phyloP scores from a whole-genome alignment of 129 eudicot species.

The Helianthus tuberosus region DNA sequence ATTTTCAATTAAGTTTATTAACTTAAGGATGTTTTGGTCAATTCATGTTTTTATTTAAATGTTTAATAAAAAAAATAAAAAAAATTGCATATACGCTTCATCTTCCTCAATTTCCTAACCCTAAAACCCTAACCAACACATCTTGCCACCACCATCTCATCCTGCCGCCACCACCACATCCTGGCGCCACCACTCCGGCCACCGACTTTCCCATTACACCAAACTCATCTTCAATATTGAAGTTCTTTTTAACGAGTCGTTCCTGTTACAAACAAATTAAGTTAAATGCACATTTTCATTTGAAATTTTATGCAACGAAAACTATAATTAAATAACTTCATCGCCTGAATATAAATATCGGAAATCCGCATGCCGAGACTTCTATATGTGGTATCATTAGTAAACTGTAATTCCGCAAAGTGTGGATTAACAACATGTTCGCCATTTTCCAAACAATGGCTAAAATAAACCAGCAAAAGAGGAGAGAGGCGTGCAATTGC shows the following conservation, averaged over 20 bases:
- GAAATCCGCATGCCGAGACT: constrained; percentile 34
- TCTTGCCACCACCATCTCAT: no score
- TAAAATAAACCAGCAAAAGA: constrained; percentile 27
- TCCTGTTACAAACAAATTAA: constrained; percentile 24
- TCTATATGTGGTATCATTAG: constrained; percentile 28
- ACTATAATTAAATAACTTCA: not conserved
- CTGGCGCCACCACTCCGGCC: no score
- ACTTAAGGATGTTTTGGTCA: no score
- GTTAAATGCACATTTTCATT: constrained; percentile 16
- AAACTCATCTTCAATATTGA: constrained; percentile 38
- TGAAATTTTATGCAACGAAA: not conserved
- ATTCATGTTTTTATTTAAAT: no score
- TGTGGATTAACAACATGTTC: constrained; percentile 25
- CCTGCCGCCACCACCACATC: no score
- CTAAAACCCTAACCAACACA: no score
- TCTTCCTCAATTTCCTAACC: no score
- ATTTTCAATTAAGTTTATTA: no score
- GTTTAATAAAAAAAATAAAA: no score
- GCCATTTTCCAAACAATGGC: constrained; percentile 35
- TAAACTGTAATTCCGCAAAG: constrained; percentile 38
- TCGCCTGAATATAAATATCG: constrained; percentile 32
- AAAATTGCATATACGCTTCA: no score
- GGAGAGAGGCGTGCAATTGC: constrained; percentile 35
- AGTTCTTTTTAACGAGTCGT: constrained; percentile 33
- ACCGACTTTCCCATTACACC: constrained; percentile 28